Percentiles rank a stretch among this genome's conserved stretches.
Evolutionary conservation across 2,329 filamentous ascomycete genomes (phyloP).

Genomic region (Aspergillus tubingensis): DNA sequence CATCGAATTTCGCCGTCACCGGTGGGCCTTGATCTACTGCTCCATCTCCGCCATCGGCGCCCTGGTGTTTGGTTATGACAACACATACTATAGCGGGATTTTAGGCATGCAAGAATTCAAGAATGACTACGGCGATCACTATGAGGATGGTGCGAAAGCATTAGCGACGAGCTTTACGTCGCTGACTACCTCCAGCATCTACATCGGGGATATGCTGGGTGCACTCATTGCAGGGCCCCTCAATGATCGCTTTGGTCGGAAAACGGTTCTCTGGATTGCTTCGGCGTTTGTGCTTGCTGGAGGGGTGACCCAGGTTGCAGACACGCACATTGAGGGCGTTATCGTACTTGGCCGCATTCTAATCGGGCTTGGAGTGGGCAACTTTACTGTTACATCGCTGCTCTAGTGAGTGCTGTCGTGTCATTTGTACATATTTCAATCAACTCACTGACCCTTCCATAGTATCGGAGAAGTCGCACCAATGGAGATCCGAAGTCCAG

Average conservation of each 20-base stretch:
- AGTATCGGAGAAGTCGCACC: slow-evolving; percentile 35
- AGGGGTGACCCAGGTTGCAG: slow-evolving; percentile 29
- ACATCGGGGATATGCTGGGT: slow-evolving; percentile 44
- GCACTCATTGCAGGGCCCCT: slow-evolving; percentile 39
- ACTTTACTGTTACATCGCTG: slow-evolving; percentile 35
- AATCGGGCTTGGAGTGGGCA: slow-evolving; percentile 33
- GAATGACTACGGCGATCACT: slow-evolving; percentile 27
- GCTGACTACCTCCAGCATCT: slow-evolving; percentile 42
- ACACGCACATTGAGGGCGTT: slow-evolving; percentile 23
- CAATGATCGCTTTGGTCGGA: slow-evolving; percentile 41
- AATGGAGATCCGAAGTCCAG: slow-evolving; percentile 27
- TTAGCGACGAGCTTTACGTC: slow-evolving; percentile 32
- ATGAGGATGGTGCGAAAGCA: slow-evolving; percentile 20
- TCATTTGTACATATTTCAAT: too few species aligned
- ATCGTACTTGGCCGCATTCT: slow-evolving; percentile 32
- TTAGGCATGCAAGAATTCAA: slow-evolving; percentile 29
- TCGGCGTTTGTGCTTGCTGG: slow-evolving; percentile 37
- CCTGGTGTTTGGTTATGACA: slow-evolving; percentile 33
- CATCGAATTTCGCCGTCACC: slow-evolving; percentile 20
- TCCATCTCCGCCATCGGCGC: slow-evolving; percentile 30
- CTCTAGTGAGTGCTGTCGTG: slow-evolving; percentile 20
- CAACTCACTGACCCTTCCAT: neutral
- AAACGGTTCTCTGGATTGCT: slow-evolving; percentile 37
- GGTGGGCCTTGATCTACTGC: slow-evolving; percentile 30
- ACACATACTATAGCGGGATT: slow-evolving; percentile 34